These are phyloP conservation scores for Eucalyptus sp. DNA, from an alignment of 345 rosid species.

Conservation along the genomic window DNA sequence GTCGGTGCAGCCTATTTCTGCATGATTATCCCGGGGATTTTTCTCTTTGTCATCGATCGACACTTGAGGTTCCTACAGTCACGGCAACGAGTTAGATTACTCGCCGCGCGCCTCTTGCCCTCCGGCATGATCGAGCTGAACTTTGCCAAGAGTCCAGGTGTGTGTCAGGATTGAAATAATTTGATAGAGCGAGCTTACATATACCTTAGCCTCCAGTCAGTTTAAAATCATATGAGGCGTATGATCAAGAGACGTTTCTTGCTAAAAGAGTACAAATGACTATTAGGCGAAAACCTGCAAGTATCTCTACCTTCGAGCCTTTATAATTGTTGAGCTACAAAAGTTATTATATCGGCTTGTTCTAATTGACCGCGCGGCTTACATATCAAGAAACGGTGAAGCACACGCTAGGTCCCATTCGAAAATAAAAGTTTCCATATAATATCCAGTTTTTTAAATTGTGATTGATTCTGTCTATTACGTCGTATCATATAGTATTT, in stretches of 20 bases:
- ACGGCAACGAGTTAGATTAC: slow-evolving; percentile 10
- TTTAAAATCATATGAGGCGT: not conserved
- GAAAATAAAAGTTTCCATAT: rapidly evolving
- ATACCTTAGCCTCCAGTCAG: not conserved
- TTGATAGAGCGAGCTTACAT: not conserved
- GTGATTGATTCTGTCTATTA: not conserved
- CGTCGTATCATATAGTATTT: not conserved
- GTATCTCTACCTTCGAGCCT: not conserved
- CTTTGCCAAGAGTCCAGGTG: slow-evolving; percentile 38
- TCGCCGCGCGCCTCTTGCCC: slow-evolving; percentile 32
- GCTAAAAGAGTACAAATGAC: not conserved
- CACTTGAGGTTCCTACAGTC: slow-evolving; percentile 44
- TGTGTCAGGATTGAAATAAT: not conserved
- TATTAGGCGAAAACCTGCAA: not conserved
- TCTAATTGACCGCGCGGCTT: not conserved
- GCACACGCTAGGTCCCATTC: rapidly evolving
- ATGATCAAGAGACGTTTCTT: not conserved
- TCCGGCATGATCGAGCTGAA: slow-evolving; percentile 35
- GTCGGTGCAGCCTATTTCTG: slow-evolving; percentile 27
- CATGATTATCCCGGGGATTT: slow-evolving; percentile 38
- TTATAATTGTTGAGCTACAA: not conserved
- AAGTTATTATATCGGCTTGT: not conserved
- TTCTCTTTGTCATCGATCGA: slow-evolving; percentile 43
- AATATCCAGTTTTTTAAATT: not conserved
- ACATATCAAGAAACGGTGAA: not conserved